Evolutionary conservation across 768 basidiomycete species (phyloP).

Genomic region (Lactarius sanguifluus): DNA sequence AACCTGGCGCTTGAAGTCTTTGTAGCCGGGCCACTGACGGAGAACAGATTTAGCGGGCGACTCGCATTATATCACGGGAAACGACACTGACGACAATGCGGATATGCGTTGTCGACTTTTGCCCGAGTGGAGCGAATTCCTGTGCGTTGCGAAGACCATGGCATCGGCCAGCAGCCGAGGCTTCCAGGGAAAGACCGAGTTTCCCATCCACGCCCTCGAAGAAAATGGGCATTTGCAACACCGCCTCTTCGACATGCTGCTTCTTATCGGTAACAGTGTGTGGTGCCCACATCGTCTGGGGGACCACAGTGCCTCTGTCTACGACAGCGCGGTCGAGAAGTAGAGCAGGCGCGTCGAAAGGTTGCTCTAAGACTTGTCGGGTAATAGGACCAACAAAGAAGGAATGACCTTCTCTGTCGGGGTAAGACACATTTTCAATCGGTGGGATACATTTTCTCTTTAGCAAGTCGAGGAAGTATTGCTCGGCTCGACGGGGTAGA

Average conservation of each 20-base stretch:
- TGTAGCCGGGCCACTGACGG: conserved; percentile 20
- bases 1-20: conserved; percentile 17
- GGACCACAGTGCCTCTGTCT: conserved; percentile 11
- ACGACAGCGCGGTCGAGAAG: conserved; percentile 10
- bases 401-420: background rate
- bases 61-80: background rate
- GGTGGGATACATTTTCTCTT: background rate
- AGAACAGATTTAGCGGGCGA: background rate
- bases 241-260: conserved; percentile 10
- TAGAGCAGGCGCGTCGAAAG: background rate
- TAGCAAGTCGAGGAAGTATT: background rate
- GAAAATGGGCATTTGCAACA: conserved; percentile 22
- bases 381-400: background rate
- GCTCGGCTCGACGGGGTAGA: background rate
- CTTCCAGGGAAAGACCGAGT: conserved; percentile 18
- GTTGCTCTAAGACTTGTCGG: no score
- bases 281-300: conserved; percentile 18
- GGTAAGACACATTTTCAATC: background rate
- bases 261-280: conserved; percentile 1
- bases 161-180: conserved; percentile 1
- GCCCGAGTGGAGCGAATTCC: background rate
- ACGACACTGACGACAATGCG: conserved; percentile 17
- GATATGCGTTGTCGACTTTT: conserved; percentile 8
- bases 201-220: conserved; percentile 4
- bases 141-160: background rate